Evolutionary conservation across 148 eudicot genomes (phyloP).

Genomic region (Beta vulgaris): DNA sequence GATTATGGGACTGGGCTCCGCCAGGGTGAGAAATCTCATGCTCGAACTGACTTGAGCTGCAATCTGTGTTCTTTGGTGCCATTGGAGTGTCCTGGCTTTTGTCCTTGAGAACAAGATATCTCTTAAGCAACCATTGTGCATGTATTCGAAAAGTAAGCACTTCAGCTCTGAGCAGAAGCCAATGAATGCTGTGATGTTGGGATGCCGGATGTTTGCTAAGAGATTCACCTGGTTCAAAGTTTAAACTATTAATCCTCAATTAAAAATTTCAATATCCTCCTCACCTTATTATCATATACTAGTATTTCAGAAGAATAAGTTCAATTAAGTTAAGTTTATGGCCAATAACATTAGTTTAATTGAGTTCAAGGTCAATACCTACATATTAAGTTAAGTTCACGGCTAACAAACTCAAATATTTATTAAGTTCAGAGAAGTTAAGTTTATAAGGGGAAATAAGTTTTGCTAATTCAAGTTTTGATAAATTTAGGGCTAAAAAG

Average conservation of each 20-base stretch:
- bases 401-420: too few species aligned
- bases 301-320: too few species aligned
- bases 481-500: too few species aligned
- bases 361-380: too few species aligned
- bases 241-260: slow-evolving; percentile 7
- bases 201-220: slow-evolving; percentile 52
- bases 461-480: too few species aligned
- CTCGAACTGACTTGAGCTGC: slow-evolving; percentile 59
- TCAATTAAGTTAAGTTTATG: too few species aligned
- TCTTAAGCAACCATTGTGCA: slow-evolving; percentile 66
- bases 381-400: too few species aligned
- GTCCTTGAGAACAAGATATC: slow-evolving; percentile 49
- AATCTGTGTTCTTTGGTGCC: slow-evolving; percentile 60
- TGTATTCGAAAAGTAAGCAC: slow-evolving; percentile 67
- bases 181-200: slow-evolving; percentile 43
- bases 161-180: slow-evolving; percentile 66
- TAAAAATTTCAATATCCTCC: neutral
- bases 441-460: neutral
- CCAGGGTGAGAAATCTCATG: slow-evolving; percentile 56
- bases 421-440: too few species aligned
- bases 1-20: slow-evolving; percentile 48
- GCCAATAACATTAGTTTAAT: too few species aligned
- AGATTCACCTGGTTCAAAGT: slow-evolving; percentile 52
- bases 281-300: too few species aligned
- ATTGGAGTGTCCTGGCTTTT: slow-evolving; percentile 41